Evolutionary conservation across 2,329 filamentous ascomycete genomes (phyloP), one percentile per base, ranked within the genome.

Genomic region (Gnomoniopsis sp.): DNA sequence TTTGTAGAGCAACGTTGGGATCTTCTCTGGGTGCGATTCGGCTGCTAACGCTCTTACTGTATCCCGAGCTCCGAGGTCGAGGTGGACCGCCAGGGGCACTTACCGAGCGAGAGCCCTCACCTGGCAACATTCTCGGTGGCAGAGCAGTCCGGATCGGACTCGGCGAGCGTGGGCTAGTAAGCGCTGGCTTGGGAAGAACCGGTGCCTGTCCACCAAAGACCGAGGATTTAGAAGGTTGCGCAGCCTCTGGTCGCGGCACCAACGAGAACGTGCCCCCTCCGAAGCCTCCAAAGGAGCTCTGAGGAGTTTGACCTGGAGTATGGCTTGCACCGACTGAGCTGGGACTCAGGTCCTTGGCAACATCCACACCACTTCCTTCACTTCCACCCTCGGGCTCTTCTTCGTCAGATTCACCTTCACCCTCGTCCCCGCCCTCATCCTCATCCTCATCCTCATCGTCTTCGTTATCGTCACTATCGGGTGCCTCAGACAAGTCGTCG

Each of bases 111-210:
- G 76, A 73, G 2, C 76, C 71, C 33, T 87, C 84, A 22, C 77
- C 73, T 55, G 79, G 72, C 6, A 78, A 65, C 30, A 81, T 66
- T 65, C 79, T 77, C 60, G 75, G 71, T 34, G 85, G 83, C 33
- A 85, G 72, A 44, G 83, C 79, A 54, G 79, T 77, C 36, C 88
- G 84, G 26, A 90, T 74, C 1, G 89, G 89, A 63, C 89, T 92
- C 1, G 89, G 88, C 11, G 89, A 91, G 38, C 88, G 84, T 49
- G 88, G 87, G 63, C 83, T 87, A n/a, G 77, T 75, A 21, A 74
- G 75, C 36, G 71, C 78, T 23, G 82, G 76, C 36, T 81, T 83
- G 11, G 83, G 75, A 57, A 89, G 82, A 23, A 80, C 62, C 0
- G 83, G 82, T 19, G 76, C 77, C 44, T 75, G 78, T 43, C 86